Percentiles rank a stretch among this genome's conserved stretches.
phyloP scores from a whole-genome alignment of 176 grass and related monocot genomes.

The Microstegium vimineum region DNA sequence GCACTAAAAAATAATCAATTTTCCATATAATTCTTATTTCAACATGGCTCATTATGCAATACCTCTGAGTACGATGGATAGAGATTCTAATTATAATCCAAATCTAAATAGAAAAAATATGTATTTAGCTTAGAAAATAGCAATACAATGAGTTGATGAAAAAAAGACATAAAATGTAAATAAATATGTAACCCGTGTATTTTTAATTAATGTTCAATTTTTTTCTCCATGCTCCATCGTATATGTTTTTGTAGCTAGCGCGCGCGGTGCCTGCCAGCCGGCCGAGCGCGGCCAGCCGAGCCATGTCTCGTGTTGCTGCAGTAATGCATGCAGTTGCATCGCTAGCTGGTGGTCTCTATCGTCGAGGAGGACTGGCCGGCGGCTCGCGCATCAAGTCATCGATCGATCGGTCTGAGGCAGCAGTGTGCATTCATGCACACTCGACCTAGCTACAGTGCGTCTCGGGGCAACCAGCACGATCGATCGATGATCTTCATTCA shows the following conservation, averaged over 20 bases:
- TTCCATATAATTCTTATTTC: too few species aligned
- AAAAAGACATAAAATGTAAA: too few species aligned
- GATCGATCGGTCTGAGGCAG: not conserved
- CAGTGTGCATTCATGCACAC: not conserved
- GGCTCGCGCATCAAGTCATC: not conserved
- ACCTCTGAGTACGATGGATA: too few species aligned
- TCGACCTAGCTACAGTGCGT: not conserved
- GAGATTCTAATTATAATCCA: too few species aligned
- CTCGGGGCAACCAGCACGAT: not conserved
- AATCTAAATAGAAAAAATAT: too few species aligned
- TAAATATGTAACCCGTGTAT: too few species aligned
- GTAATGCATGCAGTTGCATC: not conserved
- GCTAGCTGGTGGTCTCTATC: constrained; percentile 14
- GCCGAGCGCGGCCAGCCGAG: not conserved
- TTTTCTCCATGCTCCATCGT: not conserved
- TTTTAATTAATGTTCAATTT: too few species aligned
- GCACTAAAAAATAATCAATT: too few species aligned
- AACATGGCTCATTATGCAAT: too few species aligned
- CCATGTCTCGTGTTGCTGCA: constrained; percentile 22
- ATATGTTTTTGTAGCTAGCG: not conserved
- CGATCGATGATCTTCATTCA: not conserved
- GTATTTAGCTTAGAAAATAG: too few species aligned
- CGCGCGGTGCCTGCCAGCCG: not conserved
- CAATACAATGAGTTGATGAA: too few species aligned
- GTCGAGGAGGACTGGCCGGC: not conserved